Evolutionary conservation across 2,329 filamentous ascomycete genomes (phyloP).

Genomic region (Penicillium sp.): DNA sequence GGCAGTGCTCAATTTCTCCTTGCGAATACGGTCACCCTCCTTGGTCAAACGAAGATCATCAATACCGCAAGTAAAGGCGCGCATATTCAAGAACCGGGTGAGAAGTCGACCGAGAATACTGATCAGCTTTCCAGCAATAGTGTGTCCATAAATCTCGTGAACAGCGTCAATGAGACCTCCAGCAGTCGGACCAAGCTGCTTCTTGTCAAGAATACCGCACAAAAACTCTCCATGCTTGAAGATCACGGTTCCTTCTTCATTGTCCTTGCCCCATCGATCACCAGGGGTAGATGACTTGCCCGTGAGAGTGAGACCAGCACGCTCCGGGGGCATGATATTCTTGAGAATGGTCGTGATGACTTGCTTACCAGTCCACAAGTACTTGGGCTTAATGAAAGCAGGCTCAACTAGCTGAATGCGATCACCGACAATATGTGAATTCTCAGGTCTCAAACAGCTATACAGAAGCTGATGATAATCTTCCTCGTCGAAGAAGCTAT

Average conservation of each 20-base stretch:
- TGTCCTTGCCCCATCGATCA: conserved; percentile 68
- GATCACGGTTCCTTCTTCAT: conserved; percentile 76
- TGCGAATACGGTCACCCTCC: conserved; percentile 70
- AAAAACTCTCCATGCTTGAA: conserved; percentile 86
- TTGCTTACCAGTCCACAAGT: conserved; percentile 94
- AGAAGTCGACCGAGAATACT: conserved; percentile 85
- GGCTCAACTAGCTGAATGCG: conserved; percentile 78
- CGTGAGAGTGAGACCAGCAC: conserved; percentile 72
- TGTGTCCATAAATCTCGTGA: conserved; percentile 89
- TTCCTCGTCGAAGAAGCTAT: conserved; percentile 82
- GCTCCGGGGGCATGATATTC: conserved; percentile 78
- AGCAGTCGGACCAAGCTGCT: conserved; percentile 81
- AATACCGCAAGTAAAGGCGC: conserved; percentile 95
- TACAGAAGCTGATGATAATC: conserved; percentile 96
- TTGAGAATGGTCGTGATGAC: conserved; percentile 88
- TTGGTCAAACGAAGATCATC: conserved; percentile 86
- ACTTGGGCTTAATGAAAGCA: conserved; percentile 74
- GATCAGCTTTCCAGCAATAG: conserved; percentile 78
- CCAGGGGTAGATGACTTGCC: conserved; percentile 74
- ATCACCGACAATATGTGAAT: conserved; percentile 78
- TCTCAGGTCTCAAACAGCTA: conserved; percentile 82
- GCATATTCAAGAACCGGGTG: conserved; percentile 86
- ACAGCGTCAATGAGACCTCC: conserved; percentile 89
- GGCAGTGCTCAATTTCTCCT: conserved; percentile 65
- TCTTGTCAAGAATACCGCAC: conserved; percentile 90